Conservation (phyloP, 441 rosid species). For the Gossypium laxum region DNA sequence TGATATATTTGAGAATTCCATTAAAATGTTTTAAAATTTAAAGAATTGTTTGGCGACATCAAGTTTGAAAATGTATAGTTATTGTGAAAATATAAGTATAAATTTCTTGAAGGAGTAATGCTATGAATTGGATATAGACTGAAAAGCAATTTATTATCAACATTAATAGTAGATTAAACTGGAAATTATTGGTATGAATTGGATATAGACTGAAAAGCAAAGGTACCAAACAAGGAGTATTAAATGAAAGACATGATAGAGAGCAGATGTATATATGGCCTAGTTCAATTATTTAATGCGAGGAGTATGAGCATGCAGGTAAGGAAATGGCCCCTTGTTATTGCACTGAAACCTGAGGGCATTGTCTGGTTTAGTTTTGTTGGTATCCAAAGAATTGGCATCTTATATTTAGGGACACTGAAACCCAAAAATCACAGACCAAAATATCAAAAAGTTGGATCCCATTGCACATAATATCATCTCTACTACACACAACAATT, state of each 20-base stretch:
- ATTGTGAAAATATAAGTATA: neutral
- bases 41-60: no score
- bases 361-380: slow-evolving; percentile 37
- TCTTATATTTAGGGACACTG: neutral
- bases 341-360: slow-evolving; percentile 31
- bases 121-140: no score
- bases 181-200: neutral
- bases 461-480: neutral
- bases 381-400: slow-evolving; percentile 19
- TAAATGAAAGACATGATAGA: neutral
- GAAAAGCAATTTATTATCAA: neutral
- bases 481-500: slow-evolving; percentile 7
- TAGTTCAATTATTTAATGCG: slow-evolving; percentile 21
- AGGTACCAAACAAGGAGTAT: neutral
- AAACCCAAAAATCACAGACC: slow-evolving; percentile 4
- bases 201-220: neutral
- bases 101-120: neutral
- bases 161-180: neutral
- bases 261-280: neutral
- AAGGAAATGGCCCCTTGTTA: slow-evolving; percentile 20
- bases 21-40: no score
- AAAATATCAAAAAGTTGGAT: neutral
- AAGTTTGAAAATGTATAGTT: no score
- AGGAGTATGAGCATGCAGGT: neutral
- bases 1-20: no score